Conservation (phyloP, 2,329 filamentous ascomycete species). For the Neonectria ditissima region DNA sequence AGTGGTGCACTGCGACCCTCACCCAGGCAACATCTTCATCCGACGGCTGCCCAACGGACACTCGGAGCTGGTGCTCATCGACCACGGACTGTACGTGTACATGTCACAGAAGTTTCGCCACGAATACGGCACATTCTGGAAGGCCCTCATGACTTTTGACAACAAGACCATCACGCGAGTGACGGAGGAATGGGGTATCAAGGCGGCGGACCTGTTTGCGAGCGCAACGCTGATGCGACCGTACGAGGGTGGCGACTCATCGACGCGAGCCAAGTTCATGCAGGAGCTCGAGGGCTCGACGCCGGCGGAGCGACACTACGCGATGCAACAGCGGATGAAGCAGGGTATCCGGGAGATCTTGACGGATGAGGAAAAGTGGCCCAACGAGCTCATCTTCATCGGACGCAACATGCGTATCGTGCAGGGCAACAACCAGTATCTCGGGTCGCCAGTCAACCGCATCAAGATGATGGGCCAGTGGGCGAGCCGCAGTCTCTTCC, state of each 20-base stretch:
- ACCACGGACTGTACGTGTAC: conserved; percentile 95
- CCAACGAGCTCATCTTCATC: conserved; percentile 91
- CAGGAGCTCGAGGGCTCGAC: conserved; percentile 69
- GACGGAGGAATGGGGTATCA: conserved; percentile 86
- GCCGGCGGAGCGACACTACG: conserved; percentile 81
- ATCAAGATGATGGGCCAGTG: conserved; percentile 94
- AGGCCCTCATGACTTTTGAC: conserved; percentile 92
- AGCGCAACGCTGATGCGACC: conserved; percentile 90
- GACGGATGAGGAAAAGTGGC: conserved; percentile 88
- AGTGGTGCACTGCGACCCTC: conserved; percentile 94
- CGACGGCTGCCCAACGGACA: conserved; percentile 84
- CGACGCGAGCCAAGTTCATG: conserved; percentile 73
- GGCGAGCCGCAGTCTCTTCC: conserved; percentile 86
- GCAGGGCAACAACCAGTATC: conserved; percentile 91
- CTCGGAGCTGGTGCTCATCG: conserved; percentile 92
- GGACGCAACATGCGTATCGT: conserved; percentile 93
- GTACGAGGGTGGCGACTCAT: conserved; percentile 85
- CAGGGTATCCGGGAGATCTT: conserved; percentile 76
- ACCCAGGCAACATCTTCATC: conserved; percentile 97
- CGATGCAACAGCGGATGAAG: conserved; percentile 89
- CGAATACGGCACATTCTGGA: conserved; percentile 93
- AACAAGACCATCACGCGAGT: conserved; percentile 81
- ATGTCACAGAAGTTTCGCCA: conserved; percentile 86
- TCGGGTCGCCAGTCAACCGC: conserved; percentile 89
- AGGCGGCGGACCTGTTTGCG: conserved; percentile 90